Conservation (phyloP, 768 basidiomycete species). For the Albatrellus ellisii region DNA sequence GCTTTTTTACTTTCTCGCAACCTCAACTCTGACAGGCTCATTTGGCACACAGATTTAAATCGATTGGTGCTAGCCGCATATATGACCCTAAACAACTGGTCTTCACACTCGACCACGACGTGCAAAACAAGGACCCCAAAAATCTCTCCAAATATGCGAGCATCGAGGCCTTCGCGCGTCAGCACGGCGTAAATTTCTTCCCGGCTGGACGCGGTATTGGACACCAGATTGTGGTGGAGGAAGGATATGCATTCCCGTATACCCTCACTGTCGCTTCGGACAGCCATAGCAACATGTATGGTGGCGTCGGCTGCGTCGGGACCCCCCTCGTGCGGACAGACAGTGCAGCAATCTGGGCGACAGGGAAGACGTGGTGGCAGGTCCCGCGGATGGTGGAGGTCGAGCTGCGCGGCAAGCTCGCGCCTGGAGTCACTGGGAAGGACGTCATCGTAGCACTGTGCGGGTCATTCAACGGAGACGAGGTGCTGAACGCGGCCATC, state of each 20-base stretch:
- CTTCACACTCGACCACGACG: constrained; percentile 96
- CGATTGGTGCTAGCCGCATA: constrained; percentile 82
- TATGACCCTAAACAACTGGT: constrained; percentile 76
- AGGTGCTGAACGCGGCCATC: constrained; percentile 92
- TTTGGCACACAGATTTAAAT: constrained; percentile 59
- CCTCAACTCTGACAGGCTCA: background rate
- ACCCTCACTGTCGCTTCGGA: constrained; percentile 94
- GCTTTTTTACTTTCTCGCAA: constrained; percentile 1
- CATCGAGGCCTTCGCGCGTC: constrained; percentile 83
- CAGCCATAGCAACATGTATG: constrained; percentile 98
- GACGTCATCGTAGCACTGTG: constrained; percentile 97
- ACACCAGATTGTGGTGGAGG: constrained; percentile 94
- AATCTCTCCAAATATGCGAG: constrained; percentile 87
- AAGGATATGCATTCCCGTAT: constrained; percentile 95
- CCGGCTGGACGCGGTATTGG: constrained; percentile 97
- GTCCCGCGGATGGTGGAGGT: constrained; percentile 95
- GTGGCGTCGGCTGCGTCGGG: constrained; percentile 92
- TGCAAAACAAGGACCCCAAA: constrained; percentile 86
- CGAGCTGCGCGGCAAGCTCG: constrained; percentile 69
- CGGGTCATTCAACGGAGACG: constrained; percentile 90
- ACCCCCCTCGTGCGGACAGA: constrained; percentile 96
- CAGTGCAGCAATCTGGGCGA: constrained; percentile 94
- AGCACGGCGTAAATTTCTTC: constrained; percentile 85
- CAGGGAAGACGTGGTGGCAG: constrained; percentile 99
- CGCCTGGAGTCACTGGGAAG: constrained; percentile 91